phyloP scores from a whole-genome alignment of 495 filamentous ascomycete genomes.

The Trichocladium uniseriatum region DNA sequence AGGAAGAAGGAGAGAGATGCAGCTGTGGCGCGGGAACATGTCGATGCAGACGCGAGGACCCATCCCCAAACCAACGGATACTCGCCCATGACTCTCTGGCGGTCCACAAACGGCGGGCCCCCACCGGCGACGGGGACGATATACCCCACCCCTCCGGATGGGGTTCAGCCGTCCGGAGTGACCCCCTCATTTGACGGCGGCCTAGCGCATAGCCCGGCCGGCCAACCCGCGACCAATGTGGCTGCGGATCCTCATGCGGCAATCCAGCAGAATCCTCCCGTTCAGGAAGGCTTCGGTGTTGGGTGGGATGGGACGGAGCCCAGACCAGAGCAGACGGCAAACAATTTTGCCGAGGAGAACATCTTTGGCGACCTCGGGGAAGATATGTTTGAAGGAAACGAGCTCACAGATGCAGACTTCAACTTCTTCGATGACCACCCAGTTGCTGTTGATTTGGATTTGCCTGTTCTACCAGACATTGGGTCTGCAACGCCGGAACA shows the following conservation, averaged over 20 bases:
- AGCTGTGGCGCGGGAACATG: constrained; percentile 34
- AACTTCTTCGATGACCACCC: constrained; percentile 69
- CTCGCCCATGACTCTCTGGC: constrained; percentile 38
- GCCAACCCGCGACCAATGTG: constrained; percentile 19
- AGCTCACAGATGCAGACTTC: constrained; percentile 85
- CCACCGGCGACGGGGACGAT: constrained; percentile 52
- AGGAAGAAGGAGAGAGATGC: constrained; percentile 47
- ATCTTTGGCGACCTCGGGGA: constrained; percentile 62
- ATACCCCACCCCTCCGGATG: constrained; percentile 85
- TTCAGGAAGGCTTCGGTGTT: constrained; percentile 21
- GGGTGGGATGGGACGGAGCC: constrained; percentile 29
- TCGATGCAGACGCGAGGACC: constrained; percentile 28
- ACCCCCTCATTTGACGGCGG: constrained; percentile 42
- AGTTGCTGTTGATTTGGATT: constrained; percentile 28
- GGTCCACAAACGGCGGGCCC: constrained; percentile 42
- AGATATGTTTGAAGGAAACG: constrained; percentile 69
- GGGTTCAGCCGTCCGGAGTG: constrained; percentile 40
- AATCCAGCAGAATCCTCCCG: constrained; percentile 10
- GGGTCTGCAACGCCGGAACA: constrained; percentile 3
- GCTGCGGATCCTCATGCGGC: constrained; percentile 22
- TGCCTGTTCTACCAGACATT: constrained; percentile 16
- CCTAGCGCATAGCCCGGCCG: constrained; percentile 38
- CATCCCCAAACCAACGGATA: constrained; percentile 26
- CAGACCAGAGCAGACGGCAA: constrained; percentile 32
- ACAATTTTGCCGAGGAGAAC: constrained; percentile 44